phyloP scores from a whole-genome alignment of 139 green algal species.

The Picochlorum sp. region DNA sequence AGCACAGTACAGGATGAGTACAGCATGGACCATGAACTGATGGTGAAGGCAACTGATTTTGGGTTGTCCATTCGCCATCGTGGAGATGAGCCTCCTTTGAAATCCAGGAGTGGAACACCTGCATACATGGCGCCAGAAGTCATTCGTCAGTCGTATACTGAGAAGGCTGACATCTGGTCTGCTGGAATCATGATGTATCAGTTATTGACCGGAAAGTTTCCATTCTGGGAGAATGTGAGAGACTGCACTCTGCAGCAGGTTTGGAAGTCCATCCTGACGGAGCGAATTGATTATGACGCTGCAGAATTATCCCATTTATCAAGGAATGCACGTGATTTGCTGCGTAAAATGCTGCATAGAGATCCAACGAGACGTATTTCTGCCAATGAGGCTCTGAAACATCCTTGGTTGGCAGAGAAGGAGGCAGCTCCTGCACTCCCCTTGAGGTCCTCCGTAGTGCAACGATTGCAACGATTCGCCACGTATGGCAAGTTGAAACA shows the following conservation, averaged over 20 bases:
- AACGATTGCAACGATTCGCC: constrained; percentile 85
- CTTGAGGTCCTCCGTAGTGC: constrained; percentile 33
- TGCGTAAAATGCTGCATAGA: constrained; percentile 51
- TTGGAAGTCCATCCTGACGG: constrained; percentile 69
- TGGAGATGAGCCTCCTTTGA: constrained; percentile 60
- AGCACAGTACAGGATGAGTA: neutral
- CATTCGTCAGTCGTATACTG: constrained; percentile 74
- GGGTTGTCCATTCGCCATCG: constrained; percentile 79
- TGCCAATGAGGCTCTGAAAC: constrained; percentile 32
- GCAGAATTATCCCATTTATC: constrained; percentile 29
- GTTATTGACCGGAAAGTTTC: constrained; percentile 78
- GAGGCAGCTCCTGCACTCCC: constrained; percentile 10
- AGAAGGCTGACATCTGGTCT: constrained; percentile 75
- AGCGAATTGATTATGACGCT: constrained; percentile 59
- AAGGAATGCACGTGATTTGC: constrained; percentile 30
- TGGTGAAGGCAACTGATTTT: constrained; percentile 82
- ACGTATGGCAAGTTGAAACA: constrained; percentile 87
- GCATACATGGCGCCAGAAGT: constrained; percentile 80
- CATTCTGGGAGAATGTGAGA: constrained; percentile 81
- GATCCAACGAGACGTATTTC: constrained; percentile 54
- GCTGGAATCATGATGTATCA: constrained; percentile 89
- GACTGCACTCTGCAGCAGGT: constrained; percentile 68
- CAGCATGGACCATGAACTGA: constrained; percentile 25
- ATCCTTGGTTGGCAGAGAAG: constrained; percentile 21
- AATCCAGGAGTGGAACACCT: constrained; percentile 68